These are phyloP conservation scores for Lentithecium fluviatile DNA, from an alignment of 495 filamentous ascomycete genomes.

Conservation along the genomic window DNA sequence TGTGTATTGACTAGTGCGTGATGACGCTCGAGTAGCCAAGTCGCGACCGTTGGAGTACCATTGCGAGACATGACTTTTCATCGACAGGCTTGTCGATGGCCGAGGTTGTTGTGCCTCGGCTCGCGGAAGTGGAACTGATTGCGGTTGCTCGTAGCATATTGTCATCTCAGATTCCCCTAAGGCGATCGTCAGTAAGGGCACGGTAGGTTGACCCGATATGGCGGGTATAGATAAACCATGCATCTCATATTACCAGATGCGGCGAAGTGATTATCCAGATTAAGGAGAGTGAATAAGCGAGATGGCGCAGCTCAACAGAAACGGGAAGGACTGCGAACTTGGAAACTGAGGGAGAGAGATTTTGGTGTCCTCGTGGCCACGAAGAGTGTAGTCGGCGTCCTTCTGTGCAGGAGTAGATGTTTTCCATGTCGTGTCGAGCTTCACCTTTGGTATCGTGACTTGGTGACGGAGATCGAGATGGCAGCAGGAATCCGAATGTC, in stretches of 20 bases:
- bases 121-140: conserved; percentile 19
- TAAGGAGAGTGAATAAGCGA: conserved; percentile 24
- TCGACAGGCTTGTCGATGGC: conserved; percentile 32
- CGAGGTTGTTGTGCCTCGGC: conserved; percentile 22
- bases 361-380: neutral
- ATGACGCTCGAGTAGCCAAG: conserved; percentile 35
- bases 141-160: conserved; percentile 37
- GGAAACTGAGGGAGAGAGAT: neutral
- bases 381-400: neutral
- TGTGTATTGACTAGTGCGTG: conserved; percentile 23
- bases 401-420: too few relatives aligned
- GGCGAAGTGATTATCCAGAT: conserved; percentile 25
- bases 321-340: conserved; percentile 18
- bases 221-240: conserved; percentile 6
- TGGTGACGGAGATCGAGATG: too few relatives aligned
- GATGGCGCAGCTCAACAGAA: conserved; percentile 25
- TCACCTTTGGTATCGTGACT: too few relatives aligned
- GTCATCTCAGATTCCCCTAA: conserved; percentile 26
- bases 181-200: conserved; percentile 8
- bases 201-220: conserved; percentile 8
- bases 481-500: neutral
- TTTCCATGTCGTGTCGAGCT: too few relatives aligned
- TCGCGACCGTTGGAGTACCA: conserved; percentile 31
- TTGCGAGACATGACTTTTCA: conserved; percentile 31
- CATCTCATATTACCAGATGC: conserved; percentile 3